Evolutionary conservation across 2,329 filamentous ascomycete genomes (phyloP).

Genomic region (Exophiala lecanii-corni): DNA sequence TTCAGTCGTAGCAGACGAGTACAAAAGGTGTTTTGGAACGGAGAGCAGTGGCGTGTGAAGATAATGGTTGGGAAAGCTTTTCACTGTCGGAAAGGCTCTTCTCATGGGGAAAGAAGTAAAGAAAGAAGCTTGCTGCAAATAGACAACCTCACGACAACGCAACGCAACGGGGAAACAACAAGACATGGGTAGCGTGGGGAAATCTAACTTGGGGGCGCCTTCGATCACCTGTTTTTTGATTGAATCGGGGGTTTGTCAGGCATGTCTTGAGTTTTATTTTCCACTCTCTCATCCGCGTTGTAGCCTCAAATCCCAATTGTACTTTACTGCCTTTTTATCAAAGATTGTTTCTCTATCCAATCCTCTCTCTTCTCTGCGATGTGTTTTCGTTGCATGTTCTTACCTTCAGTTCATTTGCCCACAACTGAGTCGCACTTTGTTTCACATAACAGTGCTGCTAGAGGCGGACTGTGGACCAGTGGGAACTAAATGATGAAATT

Average conservation of each 20-base stretch:
- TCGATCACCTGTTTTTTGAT: not conserved
- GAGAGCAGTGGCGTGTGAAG: not conserved
- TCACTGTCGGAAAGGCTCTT: slow-evolving; percentile 5
- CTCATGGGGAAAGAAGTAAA: slow-evolving; percentile 12
- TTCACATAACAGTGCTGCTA: too few relatives aligned
- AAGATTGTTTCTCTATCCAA: not conserved
- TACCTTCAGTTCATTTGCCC: too few relatives aligned
- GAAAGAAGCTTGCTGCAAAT: slow-evolving; percentile 18
- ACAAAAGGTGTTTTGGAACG: slow-evolving; percentile 5
- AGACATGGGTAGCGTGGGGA: not conserved
- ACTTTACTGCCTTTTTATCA: slow-evolving; percentile 42
- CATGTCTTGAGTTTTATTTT: not conserved
- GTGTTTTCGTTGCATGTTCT: too few relatives aligned
- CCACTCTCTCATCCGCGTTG: slow-evolving; percentile 3
- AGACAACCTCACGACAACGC: slow-evolving; percentile 14
- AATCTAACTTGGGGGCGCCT: too few relatives aligned
- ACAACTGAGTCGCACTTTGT: too few relatives aligned
- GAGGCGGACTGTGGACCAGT: too few relatives aligned
- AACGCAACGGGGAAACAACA: slow-evolving; percentile 6
- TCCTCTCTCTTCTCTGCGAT: too few relatives aligned
- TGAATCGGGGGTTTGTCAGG: not conserved
- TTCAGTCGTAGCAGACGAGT: not conserved
- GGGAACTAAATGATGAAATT: too few relatives aligned
- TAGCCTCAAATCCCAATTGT: slow-evolving; percentile 36
- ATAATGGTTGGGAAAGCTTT: slow-evolving; percentile 1